These are phyloP conservation scores for Craspedostauros australis DNA, from an alignment of 108 stramenopile genomes.

Conservation along the genomic window DNA sequence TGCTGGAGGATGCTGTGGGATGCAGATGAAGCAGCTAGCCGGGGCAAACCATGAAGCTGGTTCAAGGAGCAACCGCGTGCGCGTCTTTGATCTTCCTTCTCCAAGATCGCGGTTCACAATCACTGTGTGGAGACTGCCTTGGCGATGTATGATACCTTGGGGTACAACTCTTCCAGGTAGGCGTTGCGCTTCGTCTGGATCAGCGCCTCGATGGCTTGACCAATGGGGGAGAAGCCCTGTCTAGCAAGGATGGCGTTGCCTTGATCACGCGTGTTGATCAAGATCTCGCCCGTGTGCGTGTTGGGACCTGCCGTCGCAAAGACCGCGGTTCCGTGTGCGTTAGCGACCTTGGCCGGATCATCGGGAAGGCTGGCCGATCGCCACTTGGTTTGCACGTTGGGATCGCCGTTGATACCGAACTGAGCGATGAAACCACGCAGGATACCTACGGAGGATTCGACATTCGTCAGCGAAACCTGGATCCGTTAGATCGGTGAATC, in stretches of 20 bases:
- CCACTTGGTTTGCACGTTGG: constrained; percentile 62
- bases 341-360: constrained; percentile 81
- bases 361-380: constrained; percentile 50
- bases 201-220: constrained; percentile 76
- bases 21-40: too few relatives aligned
- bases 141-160: constrained; percentile 75
- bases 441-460: constrained; percentile 84
- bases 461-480: constrained; percentile 59
- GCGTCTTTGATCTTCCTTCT: too few relatives aligned
- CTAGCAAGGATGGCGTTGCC: constrained; percentile 85
- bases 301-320: constrained; percentile 90
- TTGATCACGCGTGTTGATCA: constrained; percentile 59
- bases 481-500: constrained; percentile 59
- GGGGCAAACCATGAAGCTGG: too few relatives aligned
- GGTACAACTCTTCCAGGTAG: constrained; percentile 59
- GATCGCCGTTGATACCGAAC: constrained; percentile 87
- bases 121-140: too few relatives aligned
- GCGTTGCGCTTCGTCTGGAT: constrained; percentile 75
- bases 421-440: constrained; percentile 87
- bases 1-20: too few relatives aligned
- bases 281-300: constrained; percentile 87
- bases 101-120: too few relatives aligned
- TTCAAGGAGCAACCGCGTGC: too few relatives aligned
- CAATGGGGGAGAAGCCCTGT: constrained; percentile 91
- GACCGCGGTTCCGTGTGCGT: constrained; percentile 76